phyloP scores from a whole-genome alignment of 768 basidiomycete genomes.

The Boletellus ananas region DNA sequence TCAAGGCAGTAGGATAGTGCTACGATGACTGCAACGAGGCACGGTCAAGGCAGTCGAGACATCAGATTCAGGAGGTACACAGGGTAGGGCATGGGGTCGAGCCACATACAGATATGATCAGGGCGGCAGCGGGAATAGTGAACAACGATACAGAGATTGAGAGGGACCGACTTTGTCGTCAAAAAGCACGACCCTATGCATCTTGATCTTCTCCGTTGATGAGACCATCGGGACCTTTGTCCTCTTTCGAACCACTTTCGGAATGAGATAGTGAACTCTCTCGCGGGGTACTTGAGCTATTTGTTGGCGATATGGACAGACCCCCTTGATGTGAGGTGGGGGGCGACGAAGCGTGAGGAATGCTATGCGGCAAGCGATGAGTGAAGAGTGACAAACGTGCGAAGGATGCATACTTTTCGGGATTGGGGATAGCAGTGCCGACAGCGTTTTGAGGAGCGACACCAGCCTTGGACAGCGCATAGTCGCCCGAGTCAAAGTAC shows the following conservation, averaged over 20 bases:
- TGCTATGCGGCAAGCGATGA: constrained; percentile 44
- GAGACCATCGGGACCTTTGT: constrained; percentile 6
- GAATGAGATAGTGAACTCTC: constrained; percentile 46
- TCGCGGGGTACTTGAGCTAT: constrained; percentile 60
- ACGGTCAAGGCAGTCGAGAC: constrained; percentile 13
- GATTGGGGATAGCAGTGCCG: constrained; percentile 97
- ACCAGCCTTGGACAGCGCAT: constrained; percentile 94
- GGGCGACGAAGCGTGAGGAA: constrained; percentile 85
- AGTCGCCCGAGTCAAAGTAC: constrained; percentile 99
- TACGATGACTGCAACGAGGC: constrained; percentile 14
- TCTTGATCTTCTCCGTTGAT: constrained; percentile 12
- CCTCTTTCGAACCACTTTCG: constrained; percentile 21
- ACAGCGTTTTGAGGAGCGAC: constrained; percentile 83
- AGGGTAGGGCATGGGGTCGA: constrained; percentile 12
- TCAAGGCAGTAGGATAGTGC: constrained; percentile 21
- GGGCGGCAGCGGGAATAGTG: constrained; percentile 18
- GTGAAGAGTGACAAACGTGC: background rate
- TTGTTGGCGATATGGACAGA: constrained; percentile 74
- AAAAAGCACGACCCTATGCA: constrained; percentile 10
- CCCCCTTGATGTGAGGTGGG: constrained; percentile 48
- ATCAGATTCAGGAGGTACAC: constrained; percentile 9
- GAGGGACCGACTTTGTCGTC: constrained; percentile 1
- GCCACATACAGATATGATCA: constrained; percentile 23
- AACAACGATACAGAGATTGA: constrained; percentile 9
- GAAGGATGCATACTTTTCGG: constrained; percentile 72